Evolutionary conservation across 2,329 filamentous ascomycete species (phyloP), one percentile per base, ranked within the genome.

Genomic region (Dactylellina leptospora): DNA sequence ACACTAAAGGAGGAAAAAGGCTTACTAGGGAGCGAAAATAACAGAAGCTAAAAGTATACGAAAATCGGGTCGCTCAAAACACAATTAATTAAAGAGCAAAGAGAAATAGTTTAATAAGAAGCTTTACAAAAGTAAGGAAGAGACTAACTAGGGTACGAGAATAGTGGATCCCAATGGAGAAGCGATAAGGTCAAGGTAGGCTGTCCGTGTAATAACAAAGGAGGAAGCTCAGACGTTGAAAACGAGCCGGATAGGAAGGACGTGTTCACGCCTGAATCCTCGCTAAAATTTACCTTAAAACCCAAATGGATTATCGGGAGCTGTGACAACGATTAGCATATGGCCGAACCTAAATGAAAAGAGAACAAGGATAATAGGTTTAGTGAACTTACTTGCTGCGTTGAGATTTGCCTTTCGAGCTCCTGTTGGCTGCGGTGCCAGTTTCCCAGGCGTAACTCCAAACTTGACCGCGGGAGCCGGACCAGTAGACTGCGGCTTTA

Each of bases 381-480:
- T 47, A 50, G 68, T 47, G 28, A 66, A 93, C 93, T 90, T 88
- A 97, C 93, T 99, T 78, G 95, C 95, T 87, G 96, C 91, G 56
- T 90, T 85, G 76, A 99, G 84, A 80, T 97, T 97, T 63, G 95
- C 95, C 82, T 90, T 88, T 77, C 90, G 74, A 18, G 36, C 27
- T 6, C 95, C 95, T 4, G 95, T 99, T 25, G 92, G 85, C 82
- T 97, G 95, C 27, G 93, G 88, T 72, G 86, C 84, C 76, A 97
- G 92, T 27, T 87, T 82, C 51, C 88, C 86, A 25, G 84, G 82
- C 64, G 86, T 84, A 33, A 96, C 88, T 38, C 95, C 95, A 79
- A 99, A 99, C 70, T 92, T 87, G 16, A 99, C 89, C 22, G 92
- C 87, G 47, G 95, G 95, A 18, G 93, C 84, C 4, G 95, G 95